These are phyloP conservation scores for Luffa aegyptiaca DNA, from an alignment of 306 rosid species.

Conservation along the genomic window DNA sequence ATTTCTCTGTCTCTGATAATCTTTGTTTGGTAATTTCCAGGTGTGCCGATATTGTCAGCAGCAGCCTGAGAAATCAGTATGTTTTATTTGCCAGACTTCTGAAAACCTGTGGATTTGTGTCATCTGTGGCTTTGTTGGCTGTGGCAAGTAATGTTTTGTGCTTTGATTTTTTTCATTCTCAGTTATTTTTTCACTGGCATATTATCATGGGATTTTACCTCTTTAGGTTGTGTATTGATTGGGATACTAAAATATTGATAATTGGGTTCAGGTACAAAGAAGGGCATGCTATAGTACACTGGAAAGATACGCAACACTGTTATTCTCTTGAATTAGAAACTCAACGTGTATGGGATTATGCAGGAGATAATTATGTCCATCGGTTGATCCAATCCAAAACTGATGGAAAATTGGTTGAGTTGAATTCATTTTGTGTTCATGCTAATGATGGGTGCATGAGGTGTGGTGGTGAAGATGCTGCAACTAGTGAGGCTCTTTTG, in stretches of 20 bases:
- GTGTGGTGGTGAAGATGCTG: conserved; percentile 63
- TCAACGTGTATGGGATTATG: conserved; percentile 91
- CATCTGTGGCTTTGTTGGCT: conserved; percentile 94
- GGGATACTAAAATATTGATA: neutral
- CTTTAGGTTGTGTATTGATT: neutral
- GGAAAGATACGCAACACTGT: conserved; percentile 95
- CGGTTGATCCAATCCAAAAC: conserved; percentile 91
- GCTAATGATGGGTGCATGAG: conserved; percentile 47
- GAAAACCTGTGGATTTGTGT: conserved; percentile 97
- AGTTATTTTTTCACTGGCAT: neutral
- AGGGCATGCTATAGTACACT: conserved; percentile 85
- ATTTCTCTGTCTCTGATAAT: neutral
- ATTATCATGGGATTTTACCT: neutral
- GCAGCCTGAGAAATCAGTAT: conserved; percentile 85
- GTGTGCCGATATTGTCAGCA: conserved; percentile 96
- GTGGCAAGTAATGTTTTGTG: conserved; percentile 59
- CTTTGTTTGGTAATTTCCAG: conserved; percentile 23
- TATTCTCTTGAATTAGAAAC: conserved; percentile 94
- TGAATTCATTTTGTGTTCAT: conserved; percentile 57
- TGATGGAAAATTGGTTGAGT: conserved; percentile 84
- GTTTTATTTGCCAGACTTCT: conserved; percentile 81
- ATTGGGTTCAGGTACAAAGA: conserved; percentile 57
- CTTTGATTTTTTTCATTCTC: neutral
- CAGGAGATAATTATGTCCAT: conserved; percentile 92
- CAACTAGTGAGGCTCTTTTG: conserved; percentile 63